These are phyloP conservation scores for Mrakiaceae sp. DNA, from an alignment of 1,284 basidiomycete genomes.

Conservation along the genomic window DNA sequence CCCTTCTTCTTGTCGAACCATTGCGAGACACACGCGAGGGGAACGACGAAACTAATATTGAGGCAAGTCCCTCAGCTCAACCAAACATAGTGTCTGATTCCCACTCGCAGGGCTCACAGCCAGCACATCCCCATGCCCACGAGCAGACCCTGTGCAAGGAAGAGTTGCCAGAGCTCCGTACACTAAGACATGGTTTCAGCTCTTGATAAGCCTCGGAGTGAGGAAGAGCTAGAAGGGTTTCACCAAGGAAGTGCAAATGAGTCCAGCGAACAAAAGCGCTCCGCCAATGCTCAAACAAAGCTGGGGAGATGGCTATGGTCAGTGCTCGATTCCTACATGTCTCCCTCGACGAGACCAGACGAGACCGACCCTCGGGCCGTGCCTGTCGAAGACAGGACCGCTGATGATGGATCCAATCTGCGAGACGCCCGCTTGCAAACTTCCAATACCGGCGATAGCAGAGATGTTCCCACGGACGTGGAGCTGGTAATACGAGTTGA, in stretches of 20 bases:
- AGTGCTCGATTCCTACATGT: neutral
- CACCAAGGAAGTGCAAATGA: neutral
- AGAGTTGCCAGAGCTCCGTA: neutral
- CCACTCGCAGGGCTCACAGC: neutral
- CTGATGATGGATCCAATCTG: neutral
- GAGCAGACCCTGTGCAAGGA: neutral
- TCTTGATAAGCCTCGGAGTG: neutral
- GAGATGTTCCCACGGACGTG: neutral
- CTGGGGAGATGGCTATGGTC: neutral
- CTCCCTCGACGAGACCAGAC: neutral
- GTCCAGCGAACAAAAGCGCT: neutral
- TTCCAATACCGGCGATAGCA: neutral
- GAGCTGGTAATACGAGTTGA: neutral
- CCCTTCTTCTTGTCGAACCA: neutral
- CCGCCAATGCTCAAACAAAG: neutral
- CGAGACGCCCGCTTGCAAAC: neutral
- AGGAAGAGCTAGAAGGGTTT: neutral
- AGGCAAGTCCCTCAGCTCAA: neutral
- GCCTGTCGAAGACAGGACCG: neutral
- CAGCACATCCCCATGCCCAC: neutral
- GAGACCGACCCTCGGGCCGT: neutral
- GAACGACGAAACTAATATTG: neutral
- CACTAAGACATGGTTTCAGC: neutral
- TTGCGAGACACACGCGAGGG: neutral
- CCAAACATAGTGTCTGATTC: neutral